These are phyloP conservation scores for Linum lewisii DNA, from an alignment of 345 rosid species.

Conservation along the genomic window DNA sequence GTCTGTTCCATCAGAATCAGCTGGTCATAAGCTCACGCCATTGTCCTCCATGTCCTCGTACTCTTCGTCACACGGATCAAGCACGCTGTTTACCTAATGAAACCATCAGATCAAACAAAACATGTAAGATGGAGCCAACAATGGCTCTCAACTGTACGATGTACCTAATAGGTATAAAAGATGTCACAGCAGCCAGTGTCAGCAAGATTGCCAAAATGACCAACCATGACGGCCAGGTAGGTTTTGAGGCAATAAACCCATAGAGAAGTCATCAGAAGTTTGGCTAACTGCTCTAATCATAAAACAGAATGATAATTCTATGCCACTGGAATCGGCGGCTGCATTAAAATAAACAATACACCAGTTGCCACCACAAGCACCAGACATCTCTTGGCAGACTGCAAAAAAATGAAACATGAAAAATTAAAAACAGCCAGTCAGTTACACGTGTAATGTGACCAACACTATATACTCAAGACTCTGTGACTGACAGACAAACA, in stretches of 20 bases:
- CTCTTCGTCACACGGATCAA: slow-evolving; percentile 95
- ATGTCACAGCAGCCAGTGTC: slow-evolving; percentile 77
- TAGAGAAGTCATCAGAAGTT: slow-evolving; percentile 95
- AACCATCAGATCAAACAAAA: slow-evolving; percentile 7
- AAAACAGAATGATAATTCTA: slow-evolving; percentile 79
- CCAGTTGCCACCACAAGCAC: slow-evolving; percentile 88
- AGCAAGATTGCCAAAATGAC: slow-evolving; percentile 76
- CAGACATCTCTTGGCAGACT: slow-evolving; percentile 89
- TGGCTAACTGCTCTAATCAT: slow-evolving; percentile 79
- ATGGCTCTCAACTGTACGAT: slow-evolving; percentile 82
- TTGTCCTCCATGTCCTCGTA: slow-evolving; percentile 62
- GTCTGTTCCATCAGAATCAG: slow-evolving; percentile 45
- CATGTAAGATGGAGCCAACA: slow-evolving; percentile 4
- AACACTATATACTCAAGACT: background rate
- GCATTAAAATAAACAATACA: slow-evolving; percentile 77
- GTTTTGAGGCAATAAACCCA: slow-evolving; percentile 84
- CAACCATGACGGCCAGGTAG: slow-evolving; percentile 99
- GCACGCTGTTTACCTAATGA: slow-evolving; percentile 87
- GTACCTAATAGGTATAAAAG: slow-evolving; percentile 80
- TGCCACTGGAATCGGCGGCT: slow-evolving; percentile 82
- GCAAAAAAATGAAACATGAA: slow-evolving; percentile 20
- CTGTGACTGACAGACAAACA: background rate
- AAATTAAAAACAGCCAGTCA: background rate
- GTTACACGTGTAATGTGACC: background rate
- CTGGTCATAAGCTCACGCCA: slow-evolving; percentile 47